Conservation (phyloP, 306 rosid species). For the Hippophae tibetana region DNA sequence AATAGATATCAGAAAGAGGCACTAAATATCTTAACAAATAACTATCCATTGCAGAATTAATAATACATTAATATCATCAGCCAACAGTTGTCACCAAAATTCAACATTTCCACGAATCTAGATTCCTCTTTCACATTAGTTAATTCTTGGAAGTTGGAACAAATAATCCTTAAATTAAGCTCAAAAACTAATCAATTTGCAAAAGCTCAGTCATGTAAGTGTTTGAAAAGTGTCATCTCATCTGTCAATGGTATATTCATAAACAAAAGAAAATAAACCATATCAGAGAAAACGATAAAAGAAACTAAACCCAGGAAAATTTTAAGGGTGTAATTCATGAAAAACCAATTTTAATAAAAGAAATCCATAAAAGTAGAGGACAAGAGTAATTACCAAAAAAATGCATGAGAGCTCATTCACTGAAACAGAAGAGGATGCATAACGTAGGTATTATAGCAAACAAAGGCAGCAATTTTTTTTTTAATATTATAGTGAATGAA, state of each 20-base stretch:
- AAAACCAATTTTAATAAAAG: background rate
- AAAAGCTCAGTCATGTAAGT: background rate
- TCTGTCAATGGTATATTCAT: background rate
- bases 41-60: background rate
- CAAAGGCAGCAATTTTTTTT: background rate
- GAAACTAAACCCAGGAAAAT: background rate
- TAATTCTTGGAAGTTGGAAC: slow-evolving; percentile 1
- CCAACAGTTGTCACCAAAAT: background rate
- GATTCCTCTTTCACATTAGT: background rate
- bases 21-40: background rate
- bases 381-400: slow-evolving; percentile 43
- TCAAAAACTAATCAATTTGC: background rate
- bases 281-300: background rate
- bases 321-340: background rate
- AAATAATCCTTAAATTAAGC: background rate
- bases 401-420: slow-evolving; percentile 94
- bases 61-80: no score
- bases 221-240: background rate
- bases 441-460: slow-evolving; percentile 9
- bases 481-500: background rate
- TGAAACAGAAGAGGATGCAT: slow-evolving; percentile 16
- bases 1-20: background rate
- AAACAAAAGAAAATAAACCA: background rate
- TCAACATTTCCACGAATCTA: background rate
- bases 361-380: background rate